These are phyloP conservation scores for Adansonia digitata DNA, from an alignment of 345 rosid genomes.

Conservation along the genomic window DNA sequence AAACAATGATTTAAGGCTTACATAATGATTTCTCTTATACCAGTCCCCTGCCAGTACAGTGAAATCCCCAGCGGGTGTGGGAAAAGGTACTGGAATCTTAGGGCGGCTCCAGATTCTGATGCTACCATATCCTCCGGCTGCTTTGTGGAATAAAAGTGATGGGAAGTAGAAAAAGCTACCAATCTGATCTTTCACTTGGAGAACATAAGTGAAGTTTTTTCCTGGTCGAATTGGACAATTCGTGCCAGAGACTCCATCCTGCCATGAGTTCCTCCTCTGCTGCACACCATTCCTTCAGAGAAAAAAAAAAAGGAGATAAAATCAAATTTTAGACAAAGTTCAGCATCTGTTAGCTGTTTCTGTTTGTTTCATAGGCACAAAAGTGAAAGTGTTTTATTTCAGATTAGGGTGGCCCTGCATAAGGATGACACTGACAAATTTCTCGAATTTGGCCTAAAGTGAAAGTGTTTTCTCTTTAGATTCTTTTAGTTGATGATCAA, in stretches of 20 bases:
- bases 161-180: constrained; percentile 92
- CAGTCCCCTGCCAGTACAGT: constrained; percentile 83
- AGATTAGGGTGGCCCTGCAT: background rate
- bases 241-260: constrained; percentile 85
- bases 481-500: background rate
- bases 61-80: constrained; percentile 69
- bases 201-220: constrained; percentile 67
- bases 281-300: constrained; percentile 81
- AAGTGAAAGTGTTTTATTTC: background rate
- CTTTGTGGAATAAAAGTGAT: constrained; percentile 81
- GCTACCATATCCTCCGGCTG: constrained; percentile 88
- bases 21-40: constrained; percentile 76
- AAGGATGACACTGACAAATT: too few relatives aligned
- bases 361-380: background rate
- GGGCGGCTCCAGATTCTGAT: constrained; percentile 89
- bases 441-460: too few relatives aligned
- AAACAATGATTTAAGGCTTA: constrained; percentile 18
- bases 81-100: constrained; percentile 74
- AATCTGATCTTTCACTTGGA: constrained; percentile 91
- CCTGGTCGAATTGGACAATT: constrained; percentile 91
- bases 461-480: background rate
- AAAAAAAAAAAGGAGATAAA: background rate
- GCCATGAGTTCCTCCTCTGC: constrained; percentile 83
- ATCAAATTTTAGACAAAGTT: background rate
- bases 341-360: background rate